phyloP scores from a whole-genome alignment of 2,329 filamentous ascomycete species.

The Fusarium miscanthi region DNA sequence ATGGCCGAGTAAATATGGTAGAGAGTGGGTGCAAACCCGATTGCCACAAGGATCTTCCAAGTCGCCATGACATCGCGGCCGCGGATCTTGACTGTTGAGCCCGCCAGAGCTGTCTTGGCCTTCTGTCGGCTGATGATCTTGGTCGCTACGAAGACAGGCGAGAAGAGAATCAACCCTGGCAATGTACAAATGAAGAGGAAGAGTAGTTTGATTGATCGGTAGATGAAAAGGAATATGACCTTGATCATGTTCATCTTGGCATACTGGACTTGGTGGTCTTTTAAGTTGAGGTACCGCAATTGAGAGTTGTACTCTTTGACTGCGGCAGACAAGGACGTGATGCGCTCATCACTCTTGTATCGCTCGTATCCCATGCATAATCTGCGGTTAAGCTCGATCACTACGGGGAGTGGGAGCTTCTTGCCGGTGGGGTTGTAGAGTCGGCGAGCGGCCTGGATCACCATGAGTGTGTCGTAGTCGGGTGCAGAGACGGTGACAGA shows the following conservation, averaged over 20 bases:
- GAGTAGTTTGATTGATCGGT: conserved; percentile 80
- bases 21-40: conserved; percentile 83
- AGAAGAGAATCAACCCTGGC: conserved; percentile 87
- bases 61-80: conserved; percentile 92
- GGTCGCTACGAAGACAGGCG: conserved; percentile 85
- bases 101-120: conserved; percentile 84
- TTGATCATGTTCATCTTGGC: conserved; percentile 82
- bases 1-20: conserved; percentile 84
- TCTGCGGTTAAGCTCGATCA: conserved; percentile 93
- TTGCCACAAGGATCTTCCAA: conserved; percentile 91
- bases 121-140: conserved; percentile 86
- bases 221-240: conserved; percentile 81
- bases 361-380: conserved; percentile 91
- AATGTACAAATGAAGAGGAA: conserved; percentile 84
- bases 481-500: conserved; percentile 92
- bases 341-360: conserved; percentile 90
- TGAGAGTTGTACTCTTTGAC: conserved; percentile 89
- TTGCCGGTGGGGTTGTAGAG: conserved; percentile 95
- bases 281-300: conserved; percentile 85
- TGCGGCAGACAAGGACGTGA: conserved; percentile 77
- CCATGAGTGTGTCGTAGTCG: conserved; percentile 96
- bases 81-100: conserved; percentile 88
- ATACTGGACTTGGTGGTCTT: conserved; percentile 95
- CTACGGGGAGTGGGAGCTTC: conserved; percentile 89
- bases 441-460: conserved; percentile 92